Percentiles rank a stretch among this genome's conserved stretches.
Conservation (phyloP, 2,329 filamentous ascomycete species). For the Colletotrichum cereale region DNA sequence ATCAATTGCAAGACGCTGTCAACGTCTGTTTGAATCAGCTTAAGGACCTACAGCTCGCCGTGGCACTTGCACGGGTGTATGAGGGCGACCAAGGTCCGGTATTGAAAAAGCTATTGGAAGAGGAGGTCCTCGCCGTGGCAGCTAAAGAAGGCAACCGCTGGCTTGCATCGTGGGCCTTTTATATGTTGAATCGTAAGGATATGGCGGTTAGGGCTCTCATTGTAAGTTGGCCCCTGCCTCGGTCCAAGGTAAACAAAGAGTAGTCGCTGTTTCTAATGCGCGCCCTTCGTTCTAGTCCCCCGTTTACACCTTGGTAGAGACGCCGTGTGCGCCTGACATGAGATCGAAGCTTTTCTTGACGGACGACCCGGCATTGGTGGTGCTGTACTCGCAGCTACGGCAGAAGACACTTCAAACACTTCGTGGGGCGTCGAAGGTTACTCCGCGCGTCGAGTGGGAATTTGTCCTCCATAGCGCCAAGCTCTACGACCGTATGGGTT, state of each 20-base stretch:
- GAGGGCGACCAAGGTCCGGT: slow-evolving; percentile 86
- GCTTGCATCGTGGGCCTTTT: slow-evolving; percentile 96
- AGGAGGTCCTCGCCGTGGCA: slow-evolving; percentile 83
- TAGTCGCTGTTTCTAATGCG: background rate
- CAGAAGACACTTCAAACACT: slow-evolving; percentile 86
- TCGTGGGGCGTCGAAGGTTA: slow-evolving; percentile 85
- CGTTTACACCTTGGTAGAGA: slow-evolving; percentile 79
- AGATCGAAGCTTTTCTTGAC: slow-evolving; percentile 85
- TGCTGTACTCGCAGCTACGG: slow-evolving; percentile 88
- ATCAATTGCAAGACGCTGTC: slow-evolving; percentile 85
- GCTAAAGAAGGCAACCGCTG: slow-evolving; percentile 88
- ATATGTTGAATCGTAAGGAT: slow-evolving; percentile 85
- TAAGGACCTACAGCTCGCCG: slow-evolving; percentile 88
- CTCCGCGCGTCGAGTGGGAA: slow-evolving; percentile 84
- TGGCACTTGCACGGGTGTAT: slow-evolving; percentile 88
- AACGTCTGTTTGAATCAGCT: slow-evolving; percentile 89
- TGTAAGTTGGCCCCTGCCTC: slow-evolving; percentile 60
- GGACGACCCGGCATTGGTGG: slow-evolving; percentile 89
- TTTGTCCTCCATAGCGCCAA: slow-evolving; percentile 89
- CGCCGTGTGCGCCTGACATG: slow-evolving; percentile 75
- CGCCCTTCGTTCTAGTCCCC: slow-evolving; percentile 71
- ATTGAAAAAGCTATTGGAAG: slow-evolving; percentile 79
- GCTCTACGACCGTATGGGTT: slow-evolving; percentile 91
- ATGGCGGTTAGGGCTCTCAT: slow-evolving; percentile 88
- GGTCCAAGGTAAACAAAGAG: background rate